These are phyloP conservation scores for Xylaria grammica DNA, from an alignment of 495 filamentous ascomycete species.

Conservation along the genomic window DNA sequence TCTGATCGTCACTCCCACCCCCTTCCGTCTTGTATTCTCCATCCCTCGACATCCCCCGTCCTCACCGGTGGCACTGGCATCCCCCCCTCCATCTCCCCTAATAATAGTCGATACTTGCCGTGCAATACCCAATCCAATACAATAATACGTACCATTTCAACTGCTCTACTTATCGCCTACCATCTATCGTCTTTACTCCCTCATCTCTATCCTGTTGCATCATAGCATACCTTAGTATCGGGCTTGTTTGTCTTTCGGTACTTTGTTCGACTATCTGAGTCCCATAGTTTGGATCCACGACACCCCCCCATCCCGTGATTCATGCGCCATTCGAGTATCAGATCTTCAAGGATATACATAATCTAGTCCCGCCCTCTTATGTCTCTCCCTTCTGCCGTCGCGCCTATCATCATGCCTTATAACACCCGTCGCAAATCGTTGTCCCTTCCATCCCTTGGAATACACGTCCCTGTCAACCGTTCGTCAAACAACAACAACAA, in stretches of 20 bases:
- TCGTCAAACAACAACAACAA: conserved; percentile 22
- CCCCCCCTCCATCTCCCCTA: conserved; percentile 12
- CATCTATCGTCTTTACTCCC: conserved; percentile 23
- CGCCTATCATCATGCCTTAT: conserved; percentile 75
- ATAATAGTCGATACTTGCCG: conserved; percentile 14
- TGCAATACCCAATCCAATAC: conserved; percentile 3
- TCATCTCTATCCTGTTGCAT: conserved; percentile 22
- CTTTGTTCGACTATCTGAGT: conserved; percentile 16
- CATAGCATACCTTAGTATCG: not conserved
- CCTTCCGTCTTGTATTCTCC: conserved; percentile 22
- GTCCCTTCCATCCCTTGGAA: conserved; percentile 90
- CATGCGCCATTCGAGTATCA: conserved; percentile 35
- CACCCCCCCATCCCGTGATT: conserved; percentile 28
- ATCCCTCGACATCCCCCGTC: not conserved
- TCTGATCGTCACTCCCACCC: conserved; percentile 25
- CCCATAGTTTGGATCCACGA: conserved; percentile 29
- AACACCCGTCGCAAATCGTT: conserved; percentile 97
- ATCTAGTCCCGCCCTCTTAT: conserved; percentile 30
- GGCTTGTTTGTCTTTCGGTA: not conserved
- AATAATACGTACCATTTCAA: conserved; percentile 12
- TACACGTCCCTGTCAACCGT: conserved; percentile 73
- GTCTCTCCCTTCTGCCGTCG: conserved; percentile 24
- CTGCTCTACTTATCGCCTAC: not conserved
- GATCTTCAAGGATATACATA: conserved; percentile 27
- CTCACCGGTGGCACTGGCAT: not conserved